A percentile compares a stretch with the other conserved stretches of the same genome.
phyloP scores from a whole-genome alignment of 805 yeast genomes.

The Myxozyma sirexii region DNA sequence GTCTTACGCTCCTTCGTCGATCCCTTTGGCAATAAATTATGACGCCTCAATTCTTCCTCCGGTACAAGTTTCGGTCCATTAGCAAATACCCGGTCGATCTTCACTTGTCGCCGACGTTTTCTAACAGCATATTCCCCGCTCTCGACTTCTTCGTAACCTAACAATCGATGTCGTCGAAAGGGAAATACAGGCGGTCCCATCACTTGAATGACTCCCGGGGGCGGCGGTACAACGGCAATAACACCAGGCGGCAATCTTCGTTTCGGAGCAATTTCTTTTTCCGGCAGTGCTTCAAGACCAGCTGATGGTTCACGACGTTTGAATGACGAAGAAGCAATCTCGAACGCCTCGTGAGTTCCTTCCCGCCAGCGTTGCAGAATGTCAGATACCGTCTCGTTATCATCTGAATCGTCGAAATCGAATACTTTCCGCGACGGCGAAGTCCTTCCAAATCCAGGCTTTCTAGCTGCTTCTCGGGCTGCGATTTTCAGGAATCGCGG shows the following conservation, averaged over 20 bases:
- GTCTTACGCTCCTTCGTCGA: slow-evolving; percentile 6
- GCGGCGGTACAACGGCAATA: slow-evolving; percentile 29
- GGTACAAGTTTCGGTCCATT: not conserved
- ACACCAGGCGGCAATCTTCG: slow-evolving; percentile 26
- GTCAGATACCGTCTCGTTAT: slow-evolving; percentile 18
- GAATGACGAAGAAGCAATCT: slow-evolving; percentile 20
- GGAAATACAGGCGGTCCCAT: slow-evolving; percentile 15
- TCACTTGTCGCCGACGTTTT: slow-evolving; percentile 1
- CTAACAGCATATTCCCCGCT: slow-evolving; percentile 26
- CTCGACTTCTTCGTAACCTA: slow-evolving; percentile 18
- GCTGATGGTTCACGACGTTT: not conserved
- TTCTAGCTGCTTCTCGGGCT: slow-evolving; percentile 25
- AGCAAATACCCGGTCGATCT: slow-evolving; percentile 5
- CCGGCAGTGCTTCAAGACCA: too few relatives aligned
- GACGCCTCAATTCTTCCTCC: not conserved
- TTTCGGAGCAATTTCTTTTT: not conserved
- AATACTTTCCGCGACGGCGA: slow-evolving; percentile 23
- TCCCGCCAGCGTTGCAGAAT: slow-evolving; percentile 31
- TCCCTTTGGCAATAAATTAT: not conserved
- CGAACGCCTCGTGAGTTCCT: slow-evolving; percentile 34
- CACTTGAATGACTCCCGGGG: slow-evolving; percentile 8
- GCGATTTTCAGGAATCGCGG: slow-evolving; percentile 32
- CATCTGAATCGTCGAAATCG: slow-evolving; percentile 31
- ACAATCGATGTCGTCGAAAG: not conserved
- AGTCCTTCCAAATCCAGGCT: slow-evolving; percentile 21